Evolutionary conservation across 1,284 basidiomycete species (phyloP), one percentile per base, ranked within the genome.

Genomic region (Coriolopsis trogii): DNA sequence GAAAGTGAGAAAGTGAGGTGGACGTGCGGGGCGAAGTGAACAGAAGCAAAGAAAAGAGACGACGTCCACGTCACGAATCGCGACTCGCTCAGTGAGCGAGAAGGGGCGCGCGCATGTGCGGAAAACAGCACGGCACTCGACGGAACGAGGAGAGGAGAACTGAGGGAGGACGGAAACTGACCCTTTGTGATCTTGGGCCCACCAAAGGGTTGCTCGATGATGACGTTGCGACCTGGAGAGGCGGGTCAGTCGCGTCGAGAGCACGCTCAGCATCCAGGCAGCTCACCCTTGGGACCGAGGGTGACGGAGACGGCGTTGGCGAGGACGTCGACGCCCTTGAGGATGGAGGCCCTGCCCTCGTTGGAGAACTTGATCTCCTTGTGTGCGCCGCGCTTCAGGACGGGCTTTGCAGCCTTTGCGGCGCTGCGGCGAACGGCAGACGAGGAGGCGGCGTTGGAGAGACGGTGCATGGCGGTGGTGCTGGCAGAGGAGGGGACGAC

Each of bases 311-410:
- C 95, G 56, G 95, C 91, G 73, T 98, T 93, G 49, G 96, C 95
- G 60, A 99, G 87, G 62, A 96, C 81, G 75, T 98, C 95, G 59
- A 99, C 95, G 74, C 96, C 96, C 70, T 87, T 89, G 60, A 98
- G 83, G 78, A 98, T 97, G 72, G 87, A 85, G 40, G 94, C 93
- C 60, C 96, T 84, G 54, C 95, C 95, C 60, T 96, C 93, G 74
- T 98, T 95, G 68, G 91, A 93, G 75, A 98, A 98, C 79, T 93
- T 90, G 73, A 98, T 92, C 71, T 97, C 94, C 84, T 97, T 95
- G 81, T 93, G 91, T 25, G 85, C 87, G 60, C 90, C 89, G 61
- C 91, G 87, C 42, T 77, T 74, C 40, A 85, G 73, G 37, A 75
- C 66, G 39, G 77, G 71, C 65, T 77, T 63, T n/a, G 74, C 70